phyloP scores from a whole-genome alignment of 805 yeast species.

The Cyberlindnera euphorbiiphila region DNA sequence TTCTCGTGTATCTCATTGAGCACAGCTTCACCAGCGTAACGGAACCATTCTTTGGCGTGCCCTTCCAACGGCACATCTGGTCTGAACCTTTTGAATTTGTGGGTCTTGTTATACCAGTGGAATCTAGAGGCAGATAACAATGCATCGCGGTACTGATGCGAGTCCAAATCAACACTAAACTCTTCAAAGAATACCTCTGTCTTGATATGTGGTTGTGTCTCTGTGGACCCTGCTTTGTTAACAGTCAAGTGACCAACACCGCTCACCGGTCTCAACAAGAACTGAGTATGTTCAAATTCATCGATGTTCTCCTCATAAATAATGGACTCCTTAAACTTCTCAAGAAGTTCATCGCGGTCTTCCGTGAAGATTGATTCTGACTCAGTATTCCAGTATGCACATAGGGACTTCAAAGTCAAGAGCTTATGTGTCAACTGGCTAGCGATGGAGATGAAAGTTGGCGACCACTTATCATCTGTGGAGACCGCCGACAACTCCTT shows the following conservation, averaged over 20 bases:
- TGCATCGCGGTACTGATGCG: constrained; percentile 78
- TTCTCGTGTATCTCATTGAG: constrained; percentile 76
- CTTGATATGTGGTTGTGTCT: constrained; percentile 60
- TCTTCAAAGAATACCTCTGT: constrained; percentile 82
- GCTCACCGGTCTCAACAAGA: constrained; percentile 77
- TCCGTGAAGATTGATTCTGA: constrained; percentile 43
- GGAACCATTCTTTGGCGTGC: constrained; percentile 77
- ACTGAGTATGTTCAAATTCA: constrained; percentile 40
- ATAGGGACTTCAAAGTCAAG: constrained; percentile 66
- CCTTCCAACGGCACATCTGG: constrained; percentile 53
- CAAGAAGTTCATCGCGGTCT: constrained; percentile 45
- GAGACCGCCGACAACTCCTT: constrained; percentile 89
- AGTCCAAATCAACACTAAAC: constrained; percentile 80
- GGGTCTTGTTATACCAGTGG: constrained; percentile 73
- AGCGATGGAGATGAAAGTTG: constrained; percentile 74
- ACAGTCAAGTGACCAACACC: constrained; percentile 82
- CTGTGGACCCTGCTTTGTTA: constrained; percentile 75
- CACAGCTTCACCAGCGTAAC: constrained; percentile 75
- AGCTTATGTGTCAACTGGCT: constrained; percentile 69
- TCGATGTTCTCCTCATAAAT: constrained; percentile 30
- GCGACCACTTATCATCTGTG: constrained; percentile 79
- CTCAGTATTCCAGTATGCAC: constrained; percentile 83
- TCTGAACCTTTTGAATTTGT: constrained; percentile 65
- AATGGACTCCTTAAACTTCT: constrained; percentile 45
- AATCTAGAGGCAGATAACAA: constrained; percentile 78